phyloP scores from a whole-genome alignment of 2,329 filamentous ascomycete species.

The Fusarium veterinarium region DNA sequence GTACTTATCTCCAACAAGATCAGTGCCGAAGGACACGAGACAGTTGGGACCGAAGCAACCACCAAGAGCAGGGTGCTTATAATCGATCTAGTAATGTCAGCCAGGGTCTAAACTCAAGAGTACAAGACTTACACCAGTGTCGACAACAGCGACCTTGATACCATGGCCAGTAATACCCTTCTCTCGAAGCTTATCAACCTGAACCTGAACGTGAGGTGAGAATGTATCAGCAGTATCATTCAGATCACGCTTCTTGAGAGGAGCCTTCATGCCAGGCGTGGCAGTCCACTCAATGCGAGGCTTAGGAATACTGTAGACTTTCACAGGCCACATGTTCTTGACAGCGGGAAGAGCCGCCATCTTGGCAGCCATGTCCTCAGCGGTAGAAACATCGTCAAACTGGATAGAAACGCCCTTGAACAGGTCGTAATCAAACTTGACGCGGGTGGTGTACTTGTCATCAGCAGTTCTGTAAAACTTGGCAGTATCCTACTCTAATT shows the following conservation, averaged over 20 bases:
- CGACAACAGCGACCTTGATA: constrained; percentile 64
- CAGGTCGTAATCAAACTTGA: constrained; percentile 62
- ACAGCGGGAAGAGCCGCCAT: constrained; percentile 57
- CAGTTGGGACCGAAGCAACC: constrained; percentile 71
- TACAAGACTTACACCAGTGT: constrained; percentile 60
- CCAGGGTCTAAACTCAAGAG: accelerated
- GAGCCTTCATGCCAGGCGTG: constrained; percentile 14
- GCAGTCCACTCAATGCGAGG: constrained; percentile 51
- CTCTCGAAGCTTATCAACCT: constrained; percentile 65
- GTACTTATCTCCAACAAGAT: constrained; percentile 68
- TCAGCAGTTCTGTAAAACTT: constrained; percentile 17
- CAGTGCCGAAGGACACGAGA: constrained; percentile 67
- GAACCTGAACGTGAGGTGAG: constrained; percentile 65
- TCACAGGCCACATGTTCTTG: constrained; percentile 62
- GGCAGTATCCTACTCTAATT: constrained; percentile 52
- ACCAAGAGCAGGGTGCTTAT: constrained; percentile 71
- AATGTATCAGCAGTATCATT: constrained; percentile 51
- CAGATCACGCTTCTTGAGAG: constrained; percentile 21
- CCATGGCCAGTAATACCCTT: constrained; percentile 62
- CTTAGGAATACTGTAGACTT: constrained; percentile 58
- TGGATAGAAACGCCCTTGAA: constrained; percentile 67
- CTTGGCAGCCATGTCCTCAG: constrained; percentile 56
- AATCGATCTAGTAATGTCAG: constrained; percentile 62
- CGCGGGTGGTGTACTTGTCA: constrained; percentile 45
- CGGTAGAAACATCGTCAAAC: constrained; percentile 58